Base-by-base conservation (phyloP, 2,329 filamentous ascomycete genomes). In the Fusarium miscanthi region DNA sequence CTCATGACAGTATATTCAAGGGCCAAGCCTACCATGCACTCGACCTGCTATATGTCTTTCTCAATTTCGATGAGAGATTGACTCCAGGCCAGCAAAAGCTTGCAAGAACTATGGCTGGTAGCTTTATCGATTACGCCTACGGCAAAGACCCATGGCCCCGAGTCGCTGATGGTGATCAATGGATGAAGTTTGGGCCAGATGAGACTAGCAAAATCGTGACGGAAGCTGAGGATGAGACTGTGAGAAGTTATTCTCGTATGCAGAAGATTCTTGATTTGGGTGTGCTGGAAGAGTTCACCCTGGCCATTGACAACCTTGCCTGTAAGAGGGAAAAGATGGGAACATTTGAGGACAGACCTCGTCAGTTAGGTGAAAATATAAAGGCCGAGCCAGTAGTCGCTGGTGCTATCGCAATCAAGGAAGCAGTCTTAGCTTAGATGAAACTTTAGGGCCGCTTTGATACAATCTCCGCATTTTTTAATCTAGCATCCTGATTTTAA, bases 101-200 rank as follows among this genome's bases (percentile, higher is more conserved):
- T 1, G 66, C 53, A 5, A 52, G 58, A 17, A 33, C 21, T 2
- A 63, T 74, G 62, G 63, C 66, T 1, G 19, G 48, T 4, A 45
- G 64, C 30, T 74, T 74, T 23, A 54, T 74, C 3, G 66, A 74
- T 13, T 74, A 65, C 31, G 57, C 69, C 4, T 60, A 65, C 6
- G 69, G 69, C 2, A 63, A 49, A 27, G 71, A 62, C 13, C 69
- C 71, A 2, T 73, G 71, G 71, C 45, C 59, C 21, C 46, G 66
- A 4, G 23, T 64, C 10, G 11, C 25, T 3, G 46, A 65, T 2
- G 40, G 43, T 33, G 13, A 10, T 6, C 27, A 19, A 3, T 73
- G 69, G 69, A 73, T 70, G 69, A 31, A 42, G 21, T 73, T 64
- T 12, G 71, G 71, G 2, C 69, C 66, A 1, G 25, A 67, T 4